Conservation (phyloP, 306 rosid species). For the Castanea mollissima region DNA sequence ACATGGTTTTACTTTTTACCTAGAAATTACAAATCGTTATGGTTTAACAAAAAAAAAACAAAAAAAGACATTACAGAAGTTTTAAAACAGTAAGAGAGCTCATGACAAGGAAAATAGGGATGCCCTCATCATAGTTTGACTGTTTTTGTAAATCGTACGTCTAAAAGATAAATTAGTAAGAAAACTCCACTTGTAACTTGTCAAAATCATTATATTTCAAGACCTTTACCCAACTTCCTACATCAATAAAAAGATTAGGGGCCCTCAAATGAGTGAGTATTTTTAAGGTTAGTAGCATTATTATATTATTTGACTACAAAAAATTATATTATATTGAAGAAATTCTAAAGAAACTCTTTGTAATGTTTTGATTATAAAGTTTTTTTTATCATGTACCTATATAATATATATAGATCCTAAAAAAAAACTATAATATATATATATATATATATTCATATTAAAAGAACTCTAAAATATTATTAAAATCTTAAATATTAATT, state of each 20-base stretch:
- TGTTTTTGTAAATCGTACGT: neutral
- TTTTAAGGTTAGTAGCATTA: neutral
- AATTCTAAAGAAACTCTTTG: neutral
- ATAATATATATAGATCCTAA: too few relatives aligned
- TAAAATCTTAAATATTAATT: neutral
- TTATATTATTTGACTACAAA: neutral
- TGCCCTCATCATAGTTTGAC: neutral
- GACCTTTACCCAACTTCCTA: neutral
- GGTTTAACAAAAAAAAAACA: neutral
- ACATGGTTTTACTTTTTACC: neutral
- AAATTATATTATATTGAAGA: neutral
- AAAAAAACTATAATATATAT: neutral
- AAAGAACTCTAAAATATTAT: neutral
- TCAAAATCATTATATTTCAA: neutral
- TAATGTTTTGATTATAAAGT: neutral
- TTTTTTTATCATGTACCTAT: neutral
- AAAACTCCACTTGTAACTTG: too few relatives aligned
- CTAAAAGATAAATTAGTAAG: neutral
- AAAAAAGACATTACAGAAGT: neutral
- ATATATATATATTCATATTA: too few relatives aligned
- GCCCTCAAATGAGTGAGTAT: neutral
- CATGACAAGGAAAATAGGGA: neutral
- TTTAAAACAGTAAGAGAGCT: neutral
- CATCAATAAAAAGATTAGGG: neutral
- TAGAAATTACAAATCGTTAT: neutral